phyloP scores from a whole-genome alignment of 345 rosid genomes.

The Cardiospermum halicacabum region DNA sequence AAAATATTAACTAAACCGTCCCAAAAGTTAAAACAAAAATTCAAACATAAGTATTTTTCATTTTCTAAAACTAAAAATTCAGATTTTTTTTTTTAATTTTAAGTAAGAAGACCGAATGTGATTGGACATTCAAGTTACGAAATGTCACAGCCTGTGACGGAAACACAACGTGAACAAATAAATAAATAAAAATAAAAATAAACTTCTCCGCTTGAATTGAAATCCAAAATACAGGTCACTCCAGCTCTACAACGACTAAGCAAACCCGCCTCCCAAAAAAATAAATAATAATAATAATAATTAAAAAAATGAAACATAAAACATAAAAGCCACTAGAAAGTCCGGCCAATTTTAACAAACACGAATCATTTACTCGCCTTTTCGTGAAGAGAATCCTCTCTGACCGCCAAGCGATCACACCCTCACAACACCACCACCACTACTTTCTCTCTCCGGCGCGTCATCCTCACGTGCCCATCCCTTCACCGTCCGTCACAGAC shows the following conservation, averaged over 20 bases:
- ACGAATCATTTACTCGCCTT: not conserved
- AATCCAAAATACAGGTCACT: constrained; percentile 20
- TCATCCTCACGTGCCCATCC: not conserved
- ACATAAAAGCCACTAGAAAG: constrained; percentile 11
- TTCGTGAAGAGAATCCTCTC: not conserved
- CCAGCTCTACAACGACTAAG: constrained; percentile 15
- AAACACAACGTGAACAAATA: not conserved
- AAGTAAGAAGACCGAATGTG: too few species aligned
- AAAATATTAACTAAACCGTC: too few species aligned
- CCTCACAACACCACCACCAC: not conserved
- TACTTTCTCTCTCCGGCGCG: constrained; percentile 3
- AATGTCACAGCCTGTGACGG: not conserved
- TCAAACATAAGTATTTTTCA: too few species aligned
- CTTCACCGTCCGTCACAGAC: constrained; percentile 13
- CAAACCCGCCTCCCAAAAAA: not conserved
- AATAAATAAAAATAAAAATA: not conserved
- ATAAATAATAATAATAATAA: not conserved
- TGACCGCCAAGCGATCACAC: not conserved
- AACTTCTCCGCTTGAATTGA: too few species aligned
- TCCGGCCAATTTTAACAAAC: not conserved
- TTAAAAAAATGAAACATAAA: too few species aligned
- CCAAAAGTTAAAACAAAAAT: too few species aligned
- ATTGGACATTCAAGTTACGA: not conserved
- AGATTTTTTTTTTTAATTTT: too few species aligned
- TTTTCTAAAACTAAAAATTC: too few species aligned